Evolutionary conservation across 2,329 filamentous ascomycete species (phyloP).

Genomic region (Calonectria montana): DNA sequence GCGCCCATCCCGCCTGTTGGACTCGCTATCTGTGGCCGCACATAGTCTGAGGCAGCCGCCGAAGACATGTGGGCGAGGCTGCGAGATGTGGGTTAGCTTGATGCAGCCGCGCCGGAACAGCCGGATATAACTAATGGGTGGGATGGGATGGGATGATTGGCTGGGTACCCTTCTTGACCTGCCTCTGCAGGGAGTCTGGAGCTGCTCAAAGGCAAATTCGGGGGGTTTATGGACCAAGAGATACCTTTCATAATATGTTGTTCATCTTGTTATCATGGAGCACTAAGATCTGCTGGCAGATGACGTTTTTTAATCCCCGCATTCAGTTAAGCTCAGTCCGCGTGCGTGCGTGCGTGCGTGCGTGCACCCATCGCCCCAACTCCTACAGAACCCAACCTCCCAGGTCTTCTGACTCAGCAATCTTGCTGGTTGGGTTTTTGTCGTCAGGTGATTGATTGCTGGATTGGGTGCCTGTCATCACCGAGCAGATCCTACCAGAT

Average conservation of each 20-base stretch:
- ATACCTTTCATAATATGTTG: background rate
- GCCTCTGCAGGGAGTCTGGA: background rate
- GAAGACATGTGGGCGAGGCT: slow-evolving; percentile 9
- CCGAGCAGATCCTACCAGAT: background rate
- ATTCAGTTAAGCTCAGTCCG: slow-evolving; percentile 6
- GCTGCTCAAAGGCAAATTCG: background rate
- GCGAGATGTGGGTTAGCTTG: background rate
- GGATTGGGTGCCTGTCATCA: background rate
- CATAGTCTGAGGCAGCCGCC: background rate
- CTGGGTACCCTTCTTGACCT: background rate
- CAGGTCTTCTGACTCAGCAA: background rate
- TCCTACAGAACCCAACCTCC: background rate
- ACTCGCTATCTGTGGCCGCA: background rate
- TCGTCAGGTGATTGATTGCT: background rate
- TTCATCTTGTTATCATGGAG: background rate
- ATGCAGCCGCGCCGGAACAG: slow-evolving; percentile 2
- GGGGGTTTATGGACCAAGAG: background rate
- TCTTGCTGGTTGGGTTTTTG: background rate
- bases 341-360: slow-evolving; percentile 4
- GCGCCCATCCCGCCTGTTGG: background rate
- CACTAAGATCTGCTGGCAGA: background rate
- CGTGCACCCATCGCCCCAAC: background rate
- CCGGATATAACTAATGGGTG: slow-evolving; percentile 14
- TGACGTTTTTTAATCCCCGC: slow-evolving; percentile 1
- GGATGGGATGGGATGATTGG: background rate